A percentile compares a stretch with the other conserved stretches of the same genome.
Evolutionary conservation across 495 filamentous ascomycete species (phyloP).

Genomic region (Trypethelium eluteriae): DNA sequence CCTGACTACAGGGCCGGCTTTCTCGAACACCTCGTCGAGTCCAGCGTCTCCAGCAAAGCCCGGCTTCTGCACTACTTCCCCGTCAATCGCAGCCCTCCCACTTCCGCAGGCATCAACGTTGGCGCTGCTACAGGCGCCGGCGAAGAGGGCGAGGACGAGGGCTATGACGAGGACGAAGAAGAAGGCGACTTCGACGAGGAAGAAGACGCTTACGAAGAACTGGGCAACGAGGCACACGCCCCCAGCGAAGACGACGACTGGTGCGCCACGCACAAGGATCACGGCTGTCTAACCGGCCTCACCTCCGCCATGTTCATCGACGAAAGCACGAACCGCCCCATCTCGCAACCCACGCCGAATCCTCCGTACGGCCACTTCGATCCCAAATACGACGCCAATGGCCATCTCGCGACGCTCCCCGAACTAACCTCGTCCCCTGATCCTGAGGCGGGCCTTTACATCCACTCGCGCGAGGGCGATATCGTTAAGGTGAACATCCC

Average conservation of each 20-base stretch:
- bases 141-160: constrained; percentile 13
- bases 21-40: constrained; percentile 77
- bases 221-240: constrained; percentile 26
- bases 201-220: constrained; percentile 24
- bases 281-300: constrained; percentile 86
- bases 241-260: constrained; percentile 67
- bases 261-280: constrained; percentile 92
- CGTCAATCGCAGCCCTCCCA: constrained; percentile 33
- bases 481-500: constrained; percentile 86
- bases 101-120: not conserved
- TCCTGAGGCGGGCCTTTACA: constrained; percentile 78
- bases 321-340: constrained; percentile 48
- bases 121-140: constrained; percentile 14
- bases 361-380: constrained; percentile 24
- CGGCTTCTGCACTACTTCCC: constrained; percentile 92
- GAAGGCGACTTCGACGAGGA: constrained; percentile 4
- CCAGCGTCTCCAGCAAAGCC: constrained; percentile 83
- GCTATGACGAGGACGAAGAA: constrained; percentile 6
- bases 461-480: constrained; percentile 69
- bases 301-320: constrained; percentile 96
- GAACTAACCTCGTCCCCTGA: constrained; percentile 72
- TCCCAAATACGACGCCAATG: not conserved
- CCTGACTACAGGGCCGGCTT: constrained; percentile 66
- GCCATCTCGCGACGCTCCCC: constrained; percentile 42
- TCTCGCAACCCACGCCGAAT: constrained; percentile 31